These are phyloP conservation scores for Claviceps digitariae DNA, from an alignment of 2,329 filamentous ascomycete species.

Conservation along the genomic window DNA sequence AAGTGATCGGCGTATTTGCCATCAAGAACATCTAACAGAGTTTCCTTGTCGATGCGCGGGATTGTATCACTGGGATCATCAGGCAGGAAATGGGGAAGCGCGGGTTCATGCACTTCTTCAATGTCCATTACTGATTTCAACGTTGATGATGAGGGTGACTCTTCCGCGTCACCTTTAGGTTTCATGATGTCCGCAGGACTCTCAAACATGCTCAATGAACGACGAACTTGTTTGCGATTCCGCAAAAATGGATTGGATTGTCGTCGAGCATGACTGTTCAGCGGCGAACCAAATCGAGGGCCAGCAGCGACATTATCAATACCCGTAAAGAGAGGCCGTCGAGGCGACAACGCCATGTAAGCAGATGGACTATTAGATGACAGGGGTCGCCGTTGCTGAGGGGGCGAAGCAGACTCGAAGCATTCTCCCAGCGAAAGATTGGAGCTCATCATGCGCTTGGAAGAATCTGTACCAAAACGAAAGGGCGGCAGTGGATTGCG, in stretches of 20 bases:
- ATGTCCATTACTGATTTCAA: slow-evolving; percentile 72
- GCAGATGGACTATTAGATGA: slow-evolving; percentile 46
- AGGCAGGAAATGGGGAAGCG: slow-evolving; percentile 71
- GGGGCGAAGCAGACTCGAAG: slow-evolving; percentile 62
- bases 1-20: slow-evolving; percentile 67
- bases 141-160: slow-evolving; percentile 24
- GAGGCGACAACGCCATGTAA: slow-evolving; percentile 42
- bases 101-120: slow-evolving; percentile 59
- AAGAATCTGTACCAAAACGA: slow-evolving; percentile 46
- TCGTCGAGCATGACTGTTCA: slow-evolving; percentile 57
- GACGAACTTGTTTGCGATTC: slow-evolving; percentile 76
- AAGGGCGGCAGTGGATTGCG: slow-evolving; percentile 51
- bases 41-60: slow-evolving; percentile 71
- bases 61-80: slow-evolving; percentile 75
- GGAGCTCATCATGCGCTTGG: slow-evolving; percentile 15
- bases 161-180: slow-evolving; percentile 49
- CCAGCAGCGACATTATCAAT: slow-evolving; percentile 32
- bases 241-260: slow-evolving; percentile 57
- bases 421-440: slow-evolving; percentile 61
- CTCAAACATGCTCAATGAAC: slow-evolving; percentile 97
- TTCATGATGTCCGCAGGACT: slow-evolving; percentile 79
- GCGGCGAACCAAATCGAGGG: slow-evolving; percentile 62
- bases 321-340: slow-evolving; percentile 52
- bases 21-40: slow-evolving; percentile 76
- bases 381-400: slow-evolving; percentile 50